These are phyloP conservation scores for Zelonia costaricensis DNA, from an alignment of 208 protist species.

Conservation along the genomic window DNA sequence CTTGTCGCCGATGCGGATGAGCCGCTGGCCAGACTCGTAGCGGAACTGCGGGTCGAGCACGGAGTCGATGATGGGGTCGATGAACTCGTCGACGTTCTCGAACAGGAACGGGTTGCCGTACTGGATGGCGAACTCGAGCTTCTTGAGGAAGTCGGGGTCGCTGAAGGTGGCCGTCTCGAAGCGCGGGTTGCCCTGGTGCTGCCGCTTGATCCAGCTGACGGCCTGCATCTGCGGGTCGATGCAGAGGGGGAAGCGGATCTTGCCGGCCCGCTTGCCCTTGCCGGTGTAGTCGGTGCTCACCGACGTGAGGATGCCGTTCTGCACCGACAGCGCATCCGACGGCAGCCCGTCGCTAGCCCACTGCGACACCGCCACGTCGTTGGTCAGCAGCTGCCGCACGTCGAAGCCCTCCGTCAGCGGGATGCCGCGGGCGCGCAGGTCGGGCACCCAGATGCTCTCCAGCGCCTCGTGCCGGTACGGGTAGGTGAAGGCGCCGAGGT, in stretches of 20 bases:
- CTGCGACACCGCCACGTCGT: constrained; percentile 97
- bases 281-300: constrained; percentile 85
- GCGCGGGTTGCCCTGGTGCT: constrained; percentile 88
- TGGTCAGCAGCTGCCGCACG: constrained; percentile 94
- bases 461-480: constrained; percentile 96
- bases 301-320: constrained; percentile 98
- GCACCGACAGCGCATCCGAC: constrained; percentile 97
- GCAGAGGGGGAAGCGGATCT: constrained; percentile 96
- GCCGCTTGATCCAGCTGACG: constrained; percentile 98
- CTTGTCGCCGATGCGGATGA: constrained; percentile 96
- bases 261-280: constrained; percentile 74
- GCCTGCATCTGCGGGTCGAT: constrained; percentile 99
- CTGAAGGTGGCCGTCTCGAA: constrained; percentile 97
- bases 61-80: constrained; percentile 99
- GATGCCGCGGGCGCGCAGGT: constrained; percentile 88
- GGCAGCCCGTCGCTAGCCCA: constrained; percentile 98
- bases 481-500: constrained; percentile 97
- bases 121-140: constrained; percentile 97
- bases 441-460: constrained; percentile 89
- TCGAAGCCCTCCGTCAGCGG: constrained; percentile 90
- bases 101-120: constrained; percentile 99
- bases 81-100: constrained; percentile 98
- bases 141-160: constrained; percentile 97
- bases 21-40: constrained; percentile 73
- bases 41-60: constrained; percentile 98